Conservation (phyloP, 163 green algal genomes). For the Chlorella variabilis region DNA sequence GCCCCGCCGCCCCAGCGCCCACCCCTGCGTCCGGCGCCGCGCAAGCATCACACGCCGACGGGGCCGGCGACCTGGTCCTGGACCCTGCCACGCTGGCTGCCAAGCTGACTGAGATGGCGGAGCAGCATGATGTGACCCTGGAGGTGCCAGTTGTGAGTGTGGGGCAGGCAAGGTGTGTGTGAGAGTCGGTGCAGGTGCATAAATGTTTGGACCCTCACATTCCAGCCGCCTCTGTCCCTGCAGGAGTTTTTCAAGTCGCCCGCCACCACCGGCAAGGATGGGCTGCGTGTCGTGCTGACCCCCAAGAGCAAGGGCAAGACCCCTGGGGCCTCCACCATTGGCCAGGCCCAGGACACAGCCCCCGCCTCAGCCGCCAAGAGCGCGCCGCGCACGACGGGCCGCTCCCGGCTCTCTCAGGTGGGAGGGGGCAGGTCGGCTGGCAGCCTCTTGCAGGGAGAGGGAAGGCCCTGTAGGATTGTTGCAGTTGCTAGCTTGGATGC, state of each 20-base stretch:
- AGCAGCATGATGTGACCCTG: slow-evolving; percentile 37
- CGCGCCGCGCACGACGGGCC: slow-evolving; percentile 8
- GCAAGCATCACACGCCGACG: not conserved
- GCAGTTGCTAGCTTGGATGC: no score
- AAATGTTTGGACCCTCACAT: no score
- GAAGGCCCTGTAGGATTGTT: not conserved
- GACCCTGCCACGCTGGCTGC: slow-evolving; percentile 33
- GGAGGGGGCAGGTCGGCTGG: not conserved
- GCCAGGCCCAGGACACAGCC: not conserved
- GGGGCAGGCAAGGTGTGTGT: not conserved
- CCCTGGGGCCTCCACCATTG: not conserved
- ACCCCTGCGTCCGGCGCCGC: slow-evolving; percentile 23
- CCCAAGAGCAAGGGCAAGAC: slow-evolving; percentile 25
- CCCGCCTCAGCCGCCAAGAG: slow-evolving; percentile 15
- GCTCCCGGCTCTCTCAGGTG: slow-evolving; percentile 37
- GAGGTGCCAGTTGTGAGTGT: slow-evolving; percentile 39
- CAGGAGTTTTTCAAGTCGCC: slow-evolving; percentile 27
- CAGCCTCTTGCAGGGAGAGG: no score
- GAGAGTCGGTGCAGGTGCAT: not conserved
- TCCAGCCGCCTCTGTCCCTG: not conserved
- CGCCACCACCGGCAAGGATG: not conserved
- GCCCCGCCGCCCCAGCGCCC: slow-evolving; percentile 31
- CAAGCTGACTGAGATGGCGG: slow-evolving; percentile 40
- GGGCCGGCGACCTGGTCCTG: not conserved
- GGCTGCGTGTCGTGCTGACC: slow-evolving; percentile 23